Evolutionary conservation across 768 basidiomycete genomes (phyloP).

Genomic region (Rhodotorula sphaerocarpa): DNA sequence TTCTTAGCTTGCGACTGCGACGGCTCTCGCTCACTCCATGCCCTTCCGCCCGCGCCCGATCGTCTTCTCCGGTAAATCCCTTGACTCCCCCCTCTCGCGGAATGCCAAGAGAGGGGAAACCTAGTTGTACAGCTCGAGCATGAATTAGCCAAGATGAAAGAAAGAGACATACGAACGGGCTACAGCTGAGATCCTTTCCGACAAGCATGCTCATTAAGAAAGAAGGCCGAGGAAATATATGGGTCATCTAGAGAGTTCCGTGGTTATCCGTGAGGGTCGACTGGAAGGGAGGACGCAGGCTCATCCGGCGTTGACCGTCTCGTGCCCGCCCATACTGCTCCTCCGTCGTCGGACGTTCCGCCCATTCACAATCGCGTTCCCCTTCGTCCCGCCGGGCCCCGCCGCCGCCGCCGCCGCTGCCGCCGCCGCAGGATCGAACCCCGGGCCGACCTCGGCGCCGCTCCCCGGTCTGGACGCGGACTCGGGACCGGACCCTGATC

Average conservation of each 20-base stretch:
- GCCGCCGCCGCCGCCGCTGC: background rate
- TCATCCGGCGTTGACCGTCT: background rate
- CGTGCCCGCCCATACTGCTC: conserved; percentile 9
- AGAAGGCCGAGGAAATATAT: background rate
- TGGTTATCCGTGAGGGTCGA: too few species aligned
- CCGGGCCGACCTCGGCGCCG: background rate
- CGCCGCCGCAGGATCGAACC: background rate
- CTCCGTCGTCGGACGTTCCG: conserved; percentile 1
- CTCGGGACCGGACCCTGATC: background rate
- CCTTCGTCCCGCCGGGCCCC: background rate
- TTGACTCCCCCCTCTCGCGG: too few species aligned
- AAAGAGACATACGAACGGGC: too few species aligned
- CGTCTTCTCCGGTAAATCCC: too few species aligned
- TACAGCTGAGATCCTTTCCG: too few species aligned
- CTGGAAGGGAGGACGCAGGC: background rate
- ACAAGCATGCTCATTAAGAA: background rate
- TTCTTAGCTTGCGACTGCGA: too few species aligned
- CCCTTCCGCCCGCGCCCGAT: too few species aligned
- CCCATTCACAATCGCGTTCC: background rate
- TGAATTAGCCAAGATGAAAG: too few species aligned
- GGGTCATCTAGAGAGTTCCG: background rate
- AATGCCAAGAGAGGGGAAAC: too few species aligned
- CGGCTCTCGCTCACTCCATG: too few species aligned
- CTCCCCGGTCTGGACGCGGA: background rate
- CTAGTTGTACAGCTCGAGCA: too few species aligned